Conservation (phyloP, 1,139 yeast species). For the Debaryomyces udenii region DNA sequence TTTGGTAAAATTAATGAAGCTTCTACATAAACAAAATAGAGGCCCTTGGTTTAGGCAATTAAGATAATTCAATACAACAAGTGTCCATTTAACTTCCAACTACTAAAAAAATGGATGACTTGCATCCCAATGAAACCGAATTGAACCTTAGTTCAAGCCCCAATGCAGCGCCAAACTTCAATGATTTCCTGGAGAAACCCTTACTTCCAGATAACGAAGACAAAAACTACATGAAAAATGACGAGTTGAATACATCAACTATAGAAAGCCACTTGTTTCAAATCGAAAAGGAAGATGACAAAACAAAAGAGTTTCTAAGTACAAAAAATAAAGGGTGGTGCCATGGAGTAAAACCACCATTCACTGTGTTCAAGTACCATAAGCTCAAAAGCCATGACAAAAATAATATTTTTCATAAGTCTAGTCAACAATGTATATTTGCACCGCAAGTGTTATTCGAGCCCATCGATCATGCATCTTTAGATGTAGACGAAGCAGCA, state of each 20-base stretch:
- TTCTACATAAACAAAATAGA: neutral
- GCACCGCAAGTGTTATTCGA: slow-evolving; percentile 31
- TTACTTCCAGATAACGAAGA: neutral
- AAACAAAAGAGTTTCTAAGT: slow-evolving; percentile 11
- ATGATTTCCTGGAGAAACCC: slow-evolving; percentile 1
- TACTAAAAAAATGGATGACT: slow-evolving; percentile 1
- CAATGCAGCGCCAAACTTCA: slow-evolving; percentile 2
- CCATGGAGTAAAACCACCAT: slow-evolving; percentile 34
- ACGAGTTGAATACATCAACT: neutral
- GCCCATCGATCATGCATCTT: slow-evolving; percentile 22
- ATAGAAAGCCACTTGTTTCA: slow-evolving; percentile 1
- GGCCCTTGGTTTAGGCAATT: neutral
- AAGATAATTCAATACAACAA: no score
- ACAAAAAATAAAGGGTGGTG: slow-evolving; percentile 26
- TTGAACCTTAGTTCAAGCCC: neutral
- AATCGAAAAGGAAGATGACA: neutral
- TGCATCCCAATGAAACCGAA: neutral
- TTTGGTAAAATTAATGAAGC: neutral
- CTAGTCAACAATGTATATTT: slow-evolving; percentile 26
- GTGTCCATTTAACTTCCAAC: no score
- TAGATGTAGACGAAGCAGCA: slow-evolving; percentile 9
- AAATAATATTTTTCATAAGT: slow-evolving; percentile 21
- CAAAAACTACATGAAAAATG: neutral
- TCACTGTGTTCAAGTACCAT: slow-evolving; percentile 30
- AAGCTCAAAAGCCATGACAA: slow-evolving; percentile 15